phyloP scores from a whole-genome alignment of 1,139 yeast genomes.

The Hanseniaspora sp. region DNA sequence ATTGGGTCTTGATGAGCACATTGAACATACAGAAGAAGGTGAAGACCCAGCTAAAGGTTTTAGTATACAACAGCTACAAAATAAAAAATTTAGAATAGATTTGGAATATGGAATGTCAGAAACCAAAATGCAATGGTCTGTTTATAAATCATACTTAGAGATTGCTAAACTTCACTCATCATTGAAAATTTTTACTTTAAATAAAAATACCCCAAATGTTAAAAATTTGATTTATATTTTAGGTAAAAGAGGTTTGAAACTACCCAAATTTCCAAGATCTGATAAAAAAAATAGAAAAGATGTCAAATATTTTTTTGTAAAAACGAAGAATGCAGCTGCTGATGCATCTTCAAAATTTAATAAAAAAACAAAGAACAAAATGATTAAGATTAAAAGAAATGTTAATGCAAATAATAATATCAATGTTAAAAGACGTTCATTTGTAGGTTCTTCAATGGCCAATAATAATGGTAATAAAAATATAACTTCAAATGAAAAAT shows the following conservation, averaged over 20 bases:
- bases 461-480: neutral
- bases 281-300: constrained; percentile 4
- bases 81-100: constrained; percentile 46
- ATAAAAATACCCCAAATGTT: constrained; percentile 23
- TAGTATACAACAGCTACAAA: constrained; percentile 18
- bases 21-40: constrained; percentile 37
- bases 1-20: constrained; percentile 24
- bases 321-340: constrained; percentile 14
- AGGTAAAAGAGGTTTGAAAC: constrained; percentile 15
- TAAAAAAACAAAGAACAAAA: constrained; percentile 12
- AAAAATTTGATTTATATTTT: constrained; percentile 21
- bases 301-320: constrained; percentile 10
- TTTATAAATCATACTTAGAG: constrained; percentile 63
- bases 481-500: neutral
- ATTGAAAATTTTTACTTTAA: constrained; percentile 42
- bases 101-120: constrained; percentile 86
- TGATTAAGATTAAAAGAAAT: constrained; percentile 14
- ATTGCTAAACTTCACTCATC: constrained; percentile 56
- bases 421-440: neutral
- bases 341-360: constrained; percentile 13
- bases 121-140: constrained; percentile 67
- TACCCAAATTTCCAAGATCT: constrained; percentile 25
- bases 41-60: constrained; percentile 12
- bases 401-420: neutral
- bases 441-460: neutral